phyloP scores from a whole-genome alignment of 441 rosid genomes.

The Dalechampia spathulata region DNA sequence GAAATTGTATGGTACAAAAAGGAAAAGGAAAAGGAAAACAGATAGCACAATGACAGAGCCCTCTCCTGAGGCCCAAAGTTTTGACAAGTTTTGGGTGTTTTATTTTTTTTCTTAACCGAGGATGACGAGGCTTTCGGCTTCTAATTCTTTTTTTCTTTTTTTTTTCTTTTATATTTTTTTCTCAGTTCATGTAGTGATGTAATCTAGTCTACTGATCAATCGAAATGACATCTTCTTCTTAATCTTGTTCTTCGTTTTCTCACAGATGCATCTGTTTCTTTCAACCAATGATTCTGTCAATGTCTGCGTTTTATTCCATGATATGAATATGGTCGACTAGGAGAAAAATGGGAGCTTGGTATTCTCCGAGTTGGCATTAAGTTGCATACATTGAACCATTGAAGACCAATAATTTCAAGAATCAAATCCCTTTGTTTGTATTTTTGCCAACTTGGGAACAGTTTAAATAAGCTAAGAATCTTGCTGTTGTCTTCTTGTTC shows the following conservation, averaged over 20 bases:
- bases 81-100: constrained; percentile 43
- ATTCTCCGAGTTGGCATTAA: constrained; percentile 3
- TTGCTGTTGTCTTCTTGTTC: neutral
- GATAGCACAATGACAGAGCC: constrained; percentile 37
- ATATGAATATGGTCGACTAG: no score
- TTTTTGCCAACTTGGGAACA: constrained; percentile 1
- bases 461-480: constrained; percentile 5
- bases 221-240: constrained; percentile 1
- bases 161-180: neutral
- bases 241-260: no score
- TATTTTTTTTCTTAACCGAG: constrained; percentile 30
- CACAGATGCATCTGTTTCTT: no score
- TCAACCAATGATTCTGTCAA: no score
- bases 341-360: neutral
- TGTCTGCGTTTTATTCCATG: no score
- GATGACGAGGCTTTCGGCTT: constrained; percentile 50
- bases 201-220: constrained; percentile 4
- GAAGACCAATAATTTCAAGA: constrained; percentile 7
- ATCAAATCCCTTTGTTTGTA: constrained; percentile 1
- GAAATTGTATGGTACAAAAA: constrained; percentile 16
- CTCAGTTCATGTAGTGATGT: constrained; percentile 10
- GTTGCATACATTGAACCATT: constrained; percentile 14
- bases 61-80: constrained; percentile 54
- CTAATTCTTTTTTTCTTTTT: neutral
- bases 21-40: constrained; percentile 10